Evolutionary conservation across 352 stramenopile genomes (phyloP).

Genomic region (Globisporangium apiculatum): DNA sequence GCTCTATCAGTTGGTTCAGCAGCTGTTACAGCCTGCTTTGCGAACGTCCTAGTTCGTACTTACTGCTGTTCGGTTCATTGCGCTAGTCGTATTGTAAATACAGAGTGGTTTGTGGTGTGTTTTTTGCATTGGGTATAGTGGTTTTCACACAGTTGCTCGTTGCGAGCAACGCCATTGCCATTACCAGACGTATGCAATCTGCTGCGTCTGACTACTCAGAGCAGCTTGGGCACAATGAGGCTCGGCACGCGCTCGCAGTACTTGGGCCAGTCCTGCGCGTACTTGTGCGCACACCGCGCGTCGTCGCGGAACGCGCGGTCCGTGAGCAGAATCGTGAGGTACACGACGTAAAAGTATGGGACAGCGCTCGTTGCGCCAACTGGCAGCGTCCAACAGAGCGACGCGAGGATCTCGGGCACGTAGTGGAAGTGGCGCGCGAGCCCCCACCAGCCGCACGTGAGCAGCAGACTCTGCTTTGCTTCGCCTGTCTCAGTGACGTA

Average conservation of each 20-base stretch:
- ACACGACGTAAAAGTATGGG: slow-evolving; percentile 88
- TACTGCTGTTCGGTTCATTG: too few relatives aligned
- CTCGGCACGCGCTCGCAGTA: slow-evolving; percentile 86
- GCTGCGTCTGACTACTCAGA: slow-evolving; percentile 36
- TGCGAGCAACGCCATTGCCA: too few relatives aligned
- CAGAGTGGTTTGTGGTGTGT: too few relatives aligned
- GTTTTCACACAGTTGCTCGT: too few relatives aligned
- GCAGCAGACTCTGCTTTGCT: slow-evolving; percentile 87
- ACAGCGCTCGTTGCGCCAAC: slow-evolving; percentile 46
- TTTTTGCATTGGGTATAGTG: too few relatives aligned
- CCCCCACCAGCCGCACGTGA: slow-evolving; percentile 92
- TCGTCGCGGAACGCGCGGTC: slow-evolving; percentile 95
- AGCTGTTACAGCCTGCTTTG: slow-evolving; percentile 21
- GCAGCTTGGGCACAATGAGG: slow-evolving; percentile 81
- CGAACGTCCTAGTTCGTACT: too few relatives aligned
- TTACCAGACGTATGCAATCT: too few relatives aligned
- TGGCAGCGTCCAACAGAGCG: slow-evolving; percentile 72
- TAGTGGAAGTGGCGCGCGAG: slow-evolving; percentile 95
- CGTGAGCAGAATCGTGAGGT: slow-evolving; percentile 91
- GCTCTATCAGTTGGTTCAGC: slow-evolving; percentile 48
- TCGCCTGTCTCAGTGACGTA: slow-evolving; percentile 90
- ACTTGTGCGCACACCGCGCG: slow-evolving; percentile 93
- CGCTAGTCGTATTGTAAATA: too few relatives aligned
- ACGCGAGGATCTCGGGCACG: slow-evolving; percentile 87
- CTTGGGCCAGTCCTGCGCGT: slow-evolving; percentile 93